These are phyloP conservation scores for Diophrys appendiculata DNA, from an alignment of 73 alveolate genomes.

Conservation along the genomic window DNA sequence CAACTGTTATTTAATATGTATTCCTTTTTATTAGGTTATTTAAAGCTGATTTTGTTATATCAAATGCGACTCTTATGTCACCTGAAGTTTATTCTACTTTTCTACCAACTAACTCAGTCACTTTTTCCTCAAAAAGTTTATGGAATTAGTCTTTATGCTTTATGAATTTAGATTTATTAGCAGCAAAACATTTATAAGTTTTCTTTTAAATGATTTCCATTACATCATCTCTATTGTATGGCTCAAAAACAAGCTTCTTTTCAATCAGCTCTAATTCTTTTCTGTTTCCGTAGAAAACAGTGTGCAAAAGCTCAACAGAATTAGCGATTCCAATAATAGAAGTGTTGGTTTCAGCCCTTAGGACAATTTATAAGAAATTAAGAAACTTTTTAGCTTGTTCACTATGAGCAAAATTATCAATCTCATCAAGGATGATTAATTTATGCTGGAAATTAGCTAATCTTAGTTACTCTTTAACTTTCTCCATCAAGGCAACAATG, in stretches of 20 bases:
- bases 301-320: slow-evolving; percentile 47
- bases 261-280: slow-evolving; percentile 25
- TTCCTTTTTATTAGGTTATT: background rate
- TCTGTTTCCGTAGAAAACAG: slow-evolving; percentile 4
- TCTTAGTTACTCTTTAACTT: slow-evolving; percentile 7
- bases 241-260: slow-evolving; percentile 43
- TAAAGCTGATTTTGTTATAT: slow-evolving; percentile 45
- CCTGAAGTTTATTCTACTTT: slow-evolving; percentile 55
- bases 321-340: slow-evolving; percentile 68
- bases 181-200: background rate
- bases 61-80: slow-evolving; percentile 67
- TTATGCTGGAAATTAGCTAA: slow-evolving; percentile 7
- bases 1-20: background rate
- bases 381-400: slow-evolving; percentile 23
- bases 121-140: slow-evolving; percentile 38
- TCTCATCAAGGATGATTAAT: slow-evolving; percentile 60
- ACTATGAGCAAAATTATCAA: slow-evolving; percentile 35
- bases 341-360: slow-evolving; percentile 47
- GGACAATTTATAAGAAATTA: slow-evolving; percentile 11
- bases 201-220: slow-evolving; percentile 25
- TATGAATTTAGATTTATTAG: background rate
- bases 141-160: slow-evolving; percentile 4
- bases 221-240: slow-evolving; percentile 32
- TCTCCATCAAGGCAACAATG: slow-evolving; percentile 19
- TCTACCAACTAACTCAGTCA: slow-evolving; percentile 26